Evolutionary conservation across 1,284 basidiomycete species (phyloP).

Genomic region (Leccinum huronense): DNA sequence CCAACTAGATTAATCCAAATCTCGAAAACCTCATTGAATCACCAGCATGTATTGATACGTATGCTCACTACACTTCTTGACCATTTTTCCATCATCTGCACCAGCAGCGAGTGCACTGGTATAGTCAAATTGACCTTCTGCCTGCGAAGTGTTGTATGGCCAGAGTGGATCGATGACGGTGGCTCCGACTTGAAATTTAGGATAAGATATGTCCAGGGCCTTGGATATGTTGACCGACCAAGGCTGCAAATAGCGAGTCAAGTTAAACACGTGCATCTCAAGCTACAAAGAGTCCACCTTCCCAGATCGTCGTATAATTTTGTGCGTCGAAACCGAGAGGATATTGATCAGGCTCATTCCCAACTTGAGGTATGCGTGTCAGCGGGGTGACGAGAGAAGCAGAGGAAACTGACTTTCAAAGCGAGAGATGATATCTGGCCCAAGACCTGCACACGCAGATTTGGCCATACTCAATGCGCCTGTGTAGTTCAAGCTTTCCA

Average conservation of each 20-base stretch:
- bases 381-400: background rate
- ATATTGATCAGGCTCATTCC: constrained; percentile 55
- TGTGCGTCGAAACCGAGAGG: constrained; percentile 39
- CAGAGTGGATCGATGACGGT: constrained; percentile 52
- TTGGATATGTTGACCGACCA: constrained; percentile 48
- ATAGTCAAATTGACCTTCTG: constrained; percentile 44
- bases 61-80: constrained; percentile 48
- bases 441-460: constrained; percentile 41
- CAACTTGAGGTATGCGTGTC: constrained; percentile 37
- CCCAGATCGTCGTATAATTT: constrained; percentile 45
- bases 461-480: constrained; percentile 44
- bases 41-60: constrained; percentile 51
- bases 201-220: constrained; percentile 37
- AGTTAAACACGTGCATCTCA: background rate
- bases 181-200: constrained; percentile 46
- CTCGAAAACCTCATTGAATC: background rate
- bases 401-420: constrained; percentile 45
- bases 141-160: constrained; percentile 46
- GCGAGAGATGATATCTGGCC: constrained; percentile 37
- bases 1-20: constrained; percentile 14
- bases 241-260: constrained; percentile 30
- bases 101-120: constrained; percentile 48
- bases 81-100: constrained; percentile 39
- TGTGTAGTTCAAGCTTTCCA: constrained; percentile 42
- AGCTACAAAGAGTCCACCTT: constrained; percentile 30